These are phyloP conservation scores for Amborella trichopoda DNA, from an alignment of 164 flowering plant species.

Conservation along the genomic window DNA sequence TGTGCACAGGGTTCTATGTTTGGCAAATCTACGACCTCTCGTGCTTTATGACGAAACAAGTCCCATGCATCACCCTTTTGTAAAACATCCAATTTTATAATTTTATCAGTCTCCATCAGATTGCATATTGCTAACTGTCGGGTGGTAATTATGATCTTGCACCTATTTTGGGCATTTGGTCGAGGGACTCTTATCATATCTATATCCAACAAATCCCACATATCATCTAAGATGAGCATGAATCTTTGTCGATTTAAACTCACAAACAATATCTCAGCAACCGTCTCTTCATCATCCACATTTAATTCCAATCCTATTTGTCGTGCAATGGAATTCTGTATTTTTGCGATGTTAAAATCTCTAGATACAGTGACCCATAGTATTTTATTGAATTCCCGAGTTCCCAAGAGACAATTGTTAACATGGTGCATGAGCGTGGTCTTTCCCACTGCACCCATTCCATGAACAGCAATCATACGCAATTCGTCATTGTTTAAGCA, in stretches of 20 bases:
- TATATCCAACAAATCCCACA: not conserved
- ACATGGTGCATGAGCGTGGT: too few species aligned
- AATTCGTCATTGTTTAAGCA: too few species aligned
- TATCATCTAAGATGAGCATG: slow-evolving; percentile 2
- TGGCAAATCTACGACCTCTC: not conserved
- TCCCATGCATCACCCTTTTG: not conserved
- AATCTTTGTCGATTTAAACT: not conserved
- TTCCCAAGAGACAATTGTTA: too few species aligned
- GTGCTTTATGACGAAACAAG: not conserved
- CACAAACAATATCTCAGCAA: not conserved
- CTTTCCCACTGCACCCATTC: too few species aligned
- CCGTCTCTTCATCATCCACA: too few species aligned
- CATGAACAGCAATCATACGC: too few species aligned
- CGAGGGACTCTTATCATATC: not conserved
- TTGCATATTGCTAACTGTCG: not conserved
- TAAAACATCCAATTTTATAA: not conserved
- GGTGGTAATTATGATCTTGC: slow-evolving; percentile 4
- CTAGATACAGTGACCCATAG: too few species aligned
- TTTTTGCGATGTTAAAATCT: too few species aligned
- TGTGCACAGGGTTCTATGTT: not conserved
- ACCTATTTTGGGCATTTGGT: not conserved
- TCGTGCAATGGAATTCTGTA: too few species aligned
- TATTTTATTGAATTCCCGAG: too few species aligned
- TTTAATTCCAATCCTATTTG: too few species aligned
- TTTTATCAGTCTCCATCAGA: not conserved